These are phyloP conservation scores for Pigoraptor vietnamica DNA, from an alignment of 78 protist genomes.

Conservation along the genomic window DNA sequence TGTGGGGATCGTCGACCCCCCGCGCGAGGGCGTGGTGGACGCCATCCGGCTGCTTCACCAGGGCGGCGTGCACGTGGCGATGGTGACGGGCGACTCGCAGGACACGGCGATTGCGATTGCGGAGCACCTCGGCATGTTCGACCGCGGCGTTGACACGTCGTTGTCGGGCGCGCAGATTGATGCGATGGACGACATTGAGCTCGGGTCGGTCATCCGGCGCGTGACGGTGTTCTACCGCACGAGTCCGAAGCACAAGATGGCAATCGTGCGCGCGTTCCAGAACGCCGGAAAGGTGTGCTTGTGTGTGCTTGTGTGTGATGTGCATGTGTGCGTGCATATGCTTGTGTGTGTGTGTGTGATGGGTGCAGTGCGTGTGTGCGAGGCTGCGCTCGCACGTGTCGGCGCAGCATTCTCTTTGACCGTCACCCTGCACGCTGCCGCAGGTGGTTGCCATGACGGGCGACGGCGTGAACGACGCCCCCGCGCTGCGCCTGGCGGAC, in stretches of 20 bases:
- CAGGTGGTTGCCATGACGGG: constrained; percentile 24
- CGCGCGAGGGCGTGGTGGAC: constrained; percentile 43
- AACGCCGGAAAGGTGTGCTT: neutral
- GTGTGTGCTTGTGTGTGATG: neutral
- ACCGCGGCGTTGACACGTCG: neutral
- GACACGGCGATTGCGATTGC: constrained; percentile 40
- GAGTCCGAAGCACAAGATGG: constrained; percentile 39
- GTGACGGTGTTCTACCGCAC: constrained; percentile 36
- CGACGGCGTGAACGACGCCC: constrained; percentile 88
- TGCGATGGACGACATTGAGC: neutral
- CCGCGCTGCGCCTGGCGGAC: constrained; percentile 66
- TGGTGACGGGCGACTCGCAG: constrained; percentile 58
- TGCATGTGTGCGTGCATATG: neutral
- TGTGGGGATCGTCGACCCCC: constrained; percentile 71
- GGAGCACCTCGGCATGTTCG: constrained; percentile 11
- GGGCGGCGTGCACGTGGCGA: constrained; percentile 56
- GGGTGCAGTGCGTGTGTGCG: neutral
- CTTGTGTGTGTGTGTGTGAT: constrained; percentile 56
- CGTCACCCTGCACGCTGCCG: no score
- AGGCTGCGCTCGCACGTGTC: no score
- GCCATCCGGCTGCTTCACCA: constrained; percentile 26
- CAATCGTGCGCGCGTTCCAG: constrained; percentile 23
- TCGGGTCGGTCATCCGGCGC: neutral
- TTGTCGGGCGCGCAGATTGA: constrained; percentile 20
- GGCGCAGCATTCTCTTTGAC: no score